phyloP scores from a whole-genome alignment of 2,329 filamentous ascomycete species.

The Zarea fungicola region DNA sequence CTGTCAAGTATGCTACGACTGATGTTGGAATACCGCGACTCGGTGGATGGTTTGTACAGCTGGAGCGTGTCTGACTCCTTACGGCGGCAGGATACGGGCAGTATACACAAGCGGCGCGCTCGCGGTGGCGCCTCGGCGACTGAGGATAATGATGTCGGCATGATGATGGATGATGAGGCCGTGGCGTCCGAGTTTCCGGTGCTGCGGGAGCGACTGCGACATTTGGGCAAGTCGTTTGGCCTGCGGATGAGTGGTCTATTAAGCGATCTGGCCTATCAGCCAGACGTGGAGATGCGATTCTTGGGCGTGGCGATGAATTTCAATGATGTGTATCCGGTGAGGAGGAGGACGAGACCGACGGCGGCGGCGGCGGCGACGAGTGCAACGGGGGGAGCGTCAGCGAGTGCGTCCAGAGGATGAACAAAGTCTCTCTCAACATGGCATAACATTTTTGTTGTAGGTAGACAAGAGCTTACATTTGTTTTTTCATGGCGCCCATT shows the following conservation, averaged over 20 bases:
- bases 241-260: conserved; percentile 73
- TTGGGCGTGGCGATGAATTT: conserved; percentile 98
- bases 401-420: background rate
- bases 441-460: background rate
- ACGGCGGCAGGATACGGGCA: conserved; percentile 78
- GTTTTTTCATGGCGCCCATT: no score
- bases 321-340: conserved; percentile 73
- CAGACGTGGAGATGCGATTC: conserved; percentile 93
- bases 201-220: conserved; percentile 66
- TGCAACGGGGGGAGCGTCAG: background rate
- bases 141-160: conserved; percentile 21
- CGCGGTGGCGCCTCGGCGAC: conserved; percentile 40
- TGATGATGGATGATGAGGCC: conserved; percentile 44
- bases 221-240: conserved; percentile 71
- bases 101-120: conserved; percentile 59
- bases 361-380: no score
- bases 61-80: conserved; percentile 95
- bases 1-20: conserved; percentile 87
- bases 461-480: no score
- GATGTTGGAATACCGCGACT: conserved; percentile 92
- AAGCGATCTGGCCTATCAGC: conserved; percentile 86
- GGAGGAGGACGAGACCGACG: background rate
- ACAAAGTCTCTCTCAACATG: no score
- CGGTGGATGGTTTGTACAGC: conserved; percentile 88
- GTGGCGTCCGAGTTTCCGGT: conserved; percentile 65